Conservation (phyloP, 2,329 filamentous ascomycete genomes). For the Fusarium zealandicum region DNA sequence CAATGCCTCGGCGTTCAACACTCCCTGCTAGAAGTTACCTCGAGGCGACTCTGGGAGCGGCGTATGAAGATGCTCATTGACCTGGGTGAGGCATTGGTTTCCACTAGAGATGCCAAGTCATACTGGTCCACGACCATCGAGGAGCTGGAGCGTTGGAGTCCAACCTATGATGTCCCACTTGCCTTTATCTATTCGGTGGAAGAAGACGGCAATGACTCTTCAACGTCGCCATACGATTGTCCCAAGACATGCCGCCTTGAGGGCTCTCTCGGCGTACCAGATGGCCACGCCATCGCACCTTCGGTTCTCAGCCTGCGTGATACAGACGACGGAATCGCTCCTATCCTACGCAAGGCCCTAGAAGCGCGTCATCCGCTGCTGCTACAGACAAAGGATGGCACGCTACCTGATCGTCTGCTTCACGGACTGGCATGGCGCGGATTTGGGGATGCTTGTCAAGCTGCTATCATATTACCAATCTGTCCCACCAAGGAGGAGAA, state of each 20-base stretch:
- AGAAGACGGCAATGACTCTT: constrained; percentile 45
- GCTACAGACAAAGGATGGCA: constrained; percentile 55
- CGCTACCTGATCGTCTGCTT: constrained; percentile 64
- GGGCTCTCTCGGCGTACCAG: constrained; percentile 55
- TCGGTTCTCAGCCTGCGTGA: constrained; percentile 47
- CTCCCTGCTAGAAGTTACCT: constrained; percentile 56
- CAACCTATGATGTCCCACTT: constrained; percentile 58
- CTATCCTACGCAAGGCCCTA: constrained; percentile 51
- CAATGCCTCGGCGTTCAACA: constrained; percentile 57
- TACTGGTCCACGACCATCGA: constrained; percentile 57
- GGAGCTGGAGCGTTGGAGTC: constrained; percentile 52
- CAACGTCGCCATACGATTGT: constrained; percentile 41
- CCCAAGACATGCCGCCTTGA: constrained; percentile 52
- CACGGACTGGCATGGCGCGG: constrained; percentile 67
- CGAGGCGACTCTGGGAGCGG: constrained; percentile 56
- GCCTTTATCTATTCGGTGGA: constrained; percentile 60
- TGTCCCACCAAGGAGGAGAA: constrained; percentile 70
- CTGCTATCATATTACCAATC: constrained; percentile 73
- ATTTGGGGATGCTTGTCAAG: constrained; percentile 69
- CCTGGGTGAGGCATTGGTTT: constrained; percentile 54
- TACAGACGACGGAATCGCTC: constrained; percentile 48
- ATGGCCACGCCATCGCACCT: constrained; percentile 53
- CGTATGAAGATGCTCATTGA: constrained; percentile 58
- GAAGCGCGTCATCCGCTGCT: constrained; percentile 49
- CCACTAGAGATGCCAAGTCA: constrained; percentile 53